Base-by-base conservation (phyloP, 106 monocot genomes). In the Triglochin maritima region DNA sequence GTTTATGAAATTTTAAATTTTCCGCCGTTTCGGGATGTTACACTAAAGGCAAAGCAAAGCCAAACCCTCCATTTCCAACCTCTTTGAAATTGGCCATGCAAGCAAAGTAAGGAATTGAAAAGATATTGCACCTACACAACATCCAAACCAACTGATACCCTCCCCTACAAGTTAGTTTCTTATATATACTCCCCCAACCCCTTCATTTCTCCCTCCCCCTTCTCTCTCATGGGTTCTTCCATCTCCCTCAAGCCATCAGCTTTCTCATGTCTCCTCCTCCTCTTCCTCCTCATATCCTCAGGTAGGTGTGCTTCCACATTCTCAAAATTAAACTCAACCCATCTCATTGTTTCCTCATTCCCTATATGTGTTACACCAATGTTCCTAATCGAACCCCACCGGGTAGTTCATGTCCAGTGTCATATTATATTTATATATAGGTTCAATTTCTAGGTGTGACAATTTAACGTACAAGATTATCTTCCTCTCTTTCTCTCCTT, bases 91-190 rank as follows among this genome's bases (percentile, higher is more conserved):
- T 55, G 8, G 46, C 29, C 55, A 60, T 13, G 42, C 74, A 66
- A 74, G 74, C 59, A 58, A 74, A 74, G 74, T 49, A 74, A 74
- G 50, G 74, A 57, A 74, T 74, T 67, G 11, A 60, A 66, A 64
- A 64, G 51, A 53, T 17, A 67, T 41, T 12, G 16, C 29, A 29
- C 29, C 29, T 29, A 29, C 29, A 29, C 0, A 29, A 54, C 8
- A 54, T 41, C 9, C 51, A 12, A 66, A 50, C 47, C 10, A 45
- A 15, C 5, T 3, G 13, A 13, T 7, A 57, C 15, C 45, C 13
- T 57, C 57, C 44, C 8, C 41, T 52, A 2, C 2, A 41, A 44
- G 60, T 9, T 8, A 8, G 9, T 55, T 65, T 14, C 14, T 42
- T 67, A 52, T 17, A 67, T 67, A 53, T 50, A 50, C 44, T 50